Conservation (phyloP, 108 stramenopile species). For the Thalassiosira profunda region DNA sequence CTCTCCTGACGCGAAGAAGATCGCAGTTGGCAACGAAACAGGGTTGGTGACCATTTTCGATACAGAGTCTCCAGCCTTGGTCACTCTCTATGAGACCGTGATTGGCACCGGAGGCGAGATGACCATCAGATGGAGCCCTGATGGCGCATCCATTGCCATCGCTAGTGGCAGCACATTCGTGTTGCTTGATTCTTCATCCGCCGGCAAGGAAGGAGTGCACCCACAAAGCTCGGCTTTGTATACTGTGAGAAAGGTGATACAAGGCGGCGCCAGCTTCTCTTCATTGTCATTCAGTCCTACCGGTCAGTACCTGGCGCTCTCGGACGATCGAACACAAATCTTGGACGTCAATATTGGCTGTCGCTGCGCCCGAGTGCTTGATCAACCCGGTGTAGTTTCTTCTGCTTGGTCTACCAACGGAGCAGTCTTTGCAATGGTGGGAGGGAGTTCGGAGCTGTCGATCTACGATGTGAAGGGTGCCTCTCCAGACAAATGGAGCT, state of each 20-base stretch:
- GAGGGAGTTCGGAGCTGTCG: conserved; percentile 44
- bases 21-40: conserved; percentile 71
- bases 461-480: conserved; percentile 56
- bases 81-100: conserved; percentile 65
- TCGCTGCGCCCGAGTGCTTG: conserved; percentile 15
- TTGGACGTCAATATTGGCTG: conserved; percentile 52
- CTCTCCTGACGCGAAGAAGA: conserved; percentile 65
- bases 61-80: conserved; percentile 53
- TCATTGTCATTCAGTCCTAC: conserved; percentile 54
- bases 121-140: conserved; percentile 69
- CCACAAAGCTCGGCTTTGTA: conserved; percentile 46
- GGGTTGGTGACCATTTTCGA: conserved; percentile 70
- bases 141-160: conserved; percentile 57
- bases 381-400: conserved; percentile 15
- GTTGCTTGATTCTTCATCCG: conserved; percentile 46
- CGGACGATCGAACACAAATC: conserved; percentile 47
- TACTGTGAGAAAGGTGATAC: conserved; percentile 62
- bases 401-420: conserved; percentile 69
- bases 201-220: conserved; percentile 7
- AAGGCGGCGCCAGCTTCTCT: conserved; percentile 35
- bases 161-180: conserved; percentile 54
- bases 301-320: conserved; percentile 58
- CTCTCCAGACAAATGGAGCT: conserved; percentile 47
- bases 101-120: conserved; percentile 47
- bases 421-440: conserved; percentile 57